Conservation (phyloP, 2,329 filamentous ascomycete species). For the Phoma sp. region DNA sequence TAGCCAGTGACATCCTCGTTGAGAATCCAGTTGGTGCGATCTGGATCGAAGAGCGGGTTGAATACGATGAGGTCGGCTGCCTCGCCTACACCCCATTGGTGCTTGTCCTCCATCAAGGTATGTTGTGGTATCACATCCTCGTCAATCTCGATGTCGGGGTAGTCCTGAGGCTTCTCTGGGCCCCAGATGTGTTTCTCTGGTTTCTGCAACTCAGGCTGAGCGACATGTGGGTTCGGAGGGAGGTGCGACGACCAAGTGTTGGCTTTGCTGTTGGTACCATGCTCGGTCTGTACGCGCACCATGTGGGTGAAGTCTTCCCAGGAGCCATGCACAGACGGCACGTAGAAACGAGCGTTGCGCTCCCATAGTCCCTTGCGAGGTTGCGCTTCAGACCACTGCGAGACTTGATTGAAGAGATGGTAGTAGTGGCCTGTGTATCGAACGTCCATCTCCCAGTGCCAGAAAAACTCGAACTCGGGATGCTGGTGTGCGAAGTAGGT, state of each 20-base stretch:
- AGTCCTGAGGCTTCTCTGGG: constrained; percentile 52
- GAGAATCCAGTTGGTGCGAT: constrained; percentile 76
- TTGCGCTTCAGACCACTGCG: constrained; percentile 71
- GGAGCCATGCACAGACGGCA: constrained; percentile 71
- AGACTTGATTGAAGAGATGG: constrained; percentile 74
- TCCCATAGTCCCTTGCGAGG: constrained; percentile 79
- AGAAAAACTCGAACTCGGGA: constrained; percentile 88
- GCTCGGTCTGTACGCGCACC: constrained; percentile 68
- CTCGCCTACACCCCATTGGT: constrained; percentile 73
- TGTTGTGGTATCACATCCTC: constrained; percentile 62
- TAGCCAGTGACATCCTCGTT: constrained; percentile 75
- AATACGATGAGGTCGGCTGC: constrained; percentile 79
- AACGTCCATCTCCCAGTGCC: constrained; percentile 96
- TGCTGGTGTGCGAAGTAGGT: constrained; percentile 91
- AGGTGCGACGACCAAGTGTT: constrained; percentile 54
- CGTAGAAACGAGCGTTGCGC: constrained; percentile 77
- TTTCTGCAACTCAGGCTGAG: constrained; percentile 47
- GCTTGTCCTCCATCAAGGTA: constrained; percentile 62
- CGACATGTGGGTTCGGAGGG: constrained; percentile 53
- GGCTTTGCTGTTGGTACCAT: constrained; percentile 56
- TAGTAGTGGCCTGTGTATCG: constrained; percentile 91
- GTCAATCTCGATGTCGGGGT: constrained; percentile 60
- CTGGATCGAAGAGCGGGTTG: constrained; percentile 77
- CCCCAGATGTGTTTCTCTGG: constrained; percentile 60
- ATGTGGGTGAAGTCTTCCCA: constrained; percentile 76